Evolutionary conservation across 2,329 filamentous ascomycete species (phyloP).

Genomic region (Colletotrichum shisoi): DNA sequence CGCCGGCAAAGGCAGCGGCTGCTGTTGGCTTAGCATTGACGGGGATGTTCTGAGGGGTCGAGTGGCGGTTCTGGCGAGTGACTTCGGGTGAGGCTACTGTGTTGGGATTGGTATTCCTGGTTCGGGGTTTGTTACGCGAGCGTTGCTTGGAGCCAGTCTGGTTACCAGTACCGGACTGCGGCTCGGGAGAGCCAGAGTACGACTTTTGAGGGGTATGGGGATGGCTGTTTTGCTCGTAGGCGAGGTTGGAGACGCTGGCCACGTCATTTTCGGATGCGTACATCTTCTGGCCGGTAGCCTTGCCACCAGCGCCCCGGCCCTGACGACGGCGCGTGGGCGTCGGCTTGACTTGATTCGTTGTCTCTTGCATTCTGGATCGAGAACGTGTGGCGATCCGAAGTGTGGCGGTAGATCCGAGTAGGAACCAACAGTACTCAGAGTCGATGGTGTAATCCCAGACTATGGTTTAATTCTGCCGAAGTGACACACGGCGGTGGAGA

Average conservation of each 20-base stretch:
- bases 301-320: conserved; percentile 47
- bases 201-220: conserved; percentile 60
- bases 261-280: conserved; percentile 68
- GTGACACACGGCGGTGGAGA: not conserved
- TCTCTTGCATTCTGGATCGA: conserved; percentile 47
- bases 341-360: conserved; percentile 46
- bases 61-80: conserved; percentile 53
- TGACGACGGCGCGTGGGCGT: conserved; percentile 51
- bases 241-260: conserved; percentile 43
- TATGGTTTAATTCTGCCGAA: not conserved
- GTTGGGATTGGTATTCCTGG: conserved; percentile 39
- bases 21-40: conserved; percentile 56
- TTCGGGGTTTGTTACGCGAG: conserved; percentile 40
- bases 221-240: conserved; percentile 48
- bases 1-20: conserved; percentile 80
- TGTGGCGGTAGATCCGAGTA: not conserved
- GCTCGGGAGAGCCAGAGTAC: conserved; percentile 49
- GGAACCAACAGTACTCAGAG: not conserved
- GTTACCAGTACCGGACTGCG: conserved; percentile 45
- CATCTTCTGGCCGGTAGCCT: conserved; percentile 57
- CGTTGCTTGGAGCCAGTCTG: conserved; percentile 43
- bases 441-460: not conserved
- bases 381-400: not conserved
- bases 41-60: conserved; percentile 48
- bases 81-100: conserved; percentile 53